Base-by-base conservation (phyloP, 2,329 filamentous ascomycete genomes). In the Teratosphaeria nubilosa region DNA sequence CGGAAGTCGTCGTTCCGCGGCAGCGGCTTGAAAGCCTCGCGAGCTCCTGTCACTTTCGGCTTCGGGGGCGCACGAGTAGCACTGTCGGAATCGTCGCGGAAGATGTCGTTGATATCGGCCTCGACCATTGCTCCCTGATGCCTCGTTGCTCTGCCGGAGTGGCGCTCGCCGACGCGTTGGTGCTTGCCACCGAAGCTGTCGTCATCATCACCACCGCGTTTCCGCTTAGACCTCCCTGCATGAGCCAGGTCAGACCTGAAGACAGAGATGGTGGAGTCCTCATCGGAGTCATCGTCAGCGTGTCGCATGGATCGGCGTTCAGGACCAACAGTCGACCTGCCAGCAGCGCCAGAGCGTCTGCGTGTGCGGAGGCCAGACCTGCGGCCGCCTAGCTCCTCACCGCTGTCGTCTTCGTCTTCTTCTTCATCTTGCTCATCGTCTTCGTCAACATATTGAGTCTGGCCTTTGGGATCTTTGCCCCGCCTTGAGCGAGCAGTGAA, bases 11-110 rank as follows among this genome's bases (percentile, higher is more conserved):
- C 82, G 14, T 84, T 79, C 3, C 77, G 73, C 1, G 84, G 74
- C 1, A 90, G 68, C 0, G 78, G 77, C 58, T 84, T 78, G 69
- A 95, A 97, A 5, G 82, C 72, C 70, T 97, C 94, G 63, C 91
- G 73, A 5, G 75, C 81, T 14, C 85, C 84, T 13, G 82, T 74
- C 50, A 83, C 74, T 71, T 85, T 84, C 1, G 82, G 77, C 11
- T 76, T 75, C 16, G 67, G 73, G 0, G 74, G 62, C 16, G 66
- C 65, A 55, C 64, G 70, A 13, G 70, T 64, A 4, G 48, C 54
- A 13, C n/a, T 66, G 32, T 69, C 70, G 14, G 76, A 77, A 53
- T 77, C 75, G 6, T 75, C 75, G 53, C 76, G 73, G 59, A 73
- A 80, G 57, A 79, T 78, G 65, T 87, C 82, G 48, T 87, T 81